phyloP scores from a whole-genome alignment of 2,329 filamentous ascomycete genomes.

The Fusarium siculi region DNA sequence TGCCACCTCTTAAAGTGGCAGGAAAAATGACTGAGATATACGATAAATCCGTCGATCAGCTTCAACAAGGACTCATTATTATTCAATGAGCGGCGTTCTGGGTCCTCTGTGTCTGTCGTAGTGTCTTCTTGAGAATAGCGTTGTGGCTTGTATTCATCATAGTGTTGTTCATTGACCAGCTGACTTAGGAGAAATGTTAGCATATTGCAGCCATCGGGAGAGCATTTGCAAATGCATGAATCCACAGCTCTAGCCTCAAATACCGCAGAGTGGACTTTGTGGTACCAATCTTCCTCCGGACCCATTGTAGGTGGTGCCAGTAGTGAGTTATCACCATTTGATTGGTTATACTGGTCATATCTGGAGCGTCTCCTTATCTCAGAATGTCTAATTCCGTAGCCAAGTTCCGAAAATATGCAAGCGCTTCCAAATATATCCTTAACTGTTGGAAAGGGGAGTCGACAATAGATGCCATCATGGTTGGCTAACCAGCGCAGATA shows the following conservation, averaged over 20 bases:
- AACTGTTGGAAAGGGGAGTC: accelerated
- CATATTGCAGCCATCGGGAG: accelerated
- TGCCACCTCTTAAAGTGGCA: neutral
- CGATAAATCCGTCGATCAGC: accelerated
- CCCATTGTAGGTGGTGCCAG: too few species aligned
- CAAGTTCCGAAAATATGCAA: neutral
- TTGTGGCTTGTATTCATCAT: too few species aligned
- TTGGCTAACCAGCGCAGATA: neutral
- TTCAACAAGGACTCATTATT: neutral
- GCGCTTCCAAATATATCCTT: accelerated
- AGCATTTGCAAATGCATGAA: neutral
- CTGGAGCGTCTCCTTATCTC: too few species aligned
- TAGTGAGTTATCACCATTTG: too few species aligned
- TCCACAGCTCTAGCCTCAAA: accelerated
- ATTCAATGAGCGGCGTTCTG: too few species aligned
- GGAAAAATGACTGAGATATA: neutral
- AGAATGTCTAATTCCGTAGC: accelerated
- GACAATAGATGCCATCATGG: neutral
- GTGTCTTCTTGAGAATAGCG: too few species aligned
- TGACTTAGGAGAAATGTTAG: accelerated
- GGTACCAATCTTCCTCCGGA: too few species aligned
- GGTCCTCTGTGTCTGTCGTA: too few species aligned
- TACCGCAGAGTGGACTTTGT: neutral
- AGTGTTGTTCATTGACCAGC: neutral
- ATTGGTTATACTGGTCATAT: too few species aligned